Evolutionary conservation across 441 rosid genomes (phyloP), one percentile per base, ranked within the genome.

Genomic region (Eutrema salsugineum): DNA sequence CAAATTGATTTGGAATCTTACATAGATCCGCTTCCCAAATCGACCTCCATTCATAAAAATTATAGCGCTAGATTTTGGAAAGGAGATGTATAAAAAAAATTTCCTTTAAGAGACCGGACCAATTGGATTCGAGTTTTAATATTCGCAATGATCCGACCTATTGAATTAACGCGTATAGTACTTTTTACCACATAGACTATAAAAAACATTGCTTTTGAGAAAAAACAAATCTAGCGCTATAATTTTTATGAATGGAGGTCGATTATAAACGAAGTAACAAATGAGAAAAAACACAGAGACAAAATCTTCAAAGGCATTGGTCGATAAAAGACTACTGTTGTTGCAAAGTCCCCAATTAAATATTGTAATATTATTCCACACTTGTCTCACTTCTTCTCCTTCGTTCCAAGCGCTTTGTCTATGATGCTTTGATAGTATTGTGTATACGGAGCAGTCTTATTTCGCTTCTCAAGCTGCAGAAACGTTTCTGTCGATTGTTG

Each of bases 391-490:
- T 75, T 44, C 69, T 60, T 68, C 64, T 10, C n/a, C 28, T 62
- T 68, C 10, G 74, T 75, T 46, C 70, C 70, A 44, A 28, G 44
- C 17, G 89, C 86, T 73, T 87, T 94, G 68, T 71, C 86, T 39
- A 85, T 81, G 63, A 89, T 14, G 61, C 88, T 90, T 61, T 73
- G 80, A 76, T 88, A 94, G 77, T 90, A 89, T 73, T 86, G 97
- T 36, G 87, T 81, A 79, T 85, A 92, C 8, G 91, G 68, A 70
- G 83, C 64, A 78, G 82, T 85, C 72, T 77, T 50, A 22, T 68
- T 72, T 68, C 59, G 40, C 77, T 82, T 90, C 62, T 94, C 98
- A 27, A 76, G 85, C 93, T 92, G 97, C 81, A 88, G 83, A 82
- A 92, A 94, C 36, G 87, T 71, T 57, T 88, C 98, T 39, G 75